A percentile compares a stretch with the other conserved stretches of the same genome.
Conservation (phyloP, 2,329 filamentous ascomycete genomes). For the Aspergillus bombycis region DNA sequence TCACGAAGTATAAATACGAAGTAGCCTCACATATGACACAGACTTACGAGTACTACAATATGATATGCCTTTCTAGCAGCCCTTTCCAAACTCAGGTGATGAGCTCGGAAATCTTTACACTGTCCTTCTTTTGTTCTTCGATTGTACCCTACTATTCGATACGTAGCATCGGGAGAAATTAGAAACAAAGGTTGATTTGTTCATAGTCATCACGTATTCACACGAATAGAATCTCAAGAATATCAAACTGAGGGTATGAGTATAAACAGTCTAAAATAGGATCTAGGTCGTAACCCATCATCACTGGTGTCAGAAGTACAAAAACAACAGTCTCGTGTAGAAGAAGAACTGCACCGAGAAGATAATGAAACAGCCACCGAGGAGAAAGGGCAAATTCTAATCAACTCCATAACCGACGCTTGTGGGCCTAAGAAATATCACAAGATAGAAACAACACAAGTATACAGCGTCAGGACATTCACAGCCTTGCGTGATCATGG, state of each 20-base stretch:
- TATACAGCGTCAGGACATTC: neutral
- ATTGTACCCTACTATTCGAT: neutral
- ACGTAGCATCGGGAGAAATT: neutral
- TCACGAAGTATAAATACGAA: neutral
- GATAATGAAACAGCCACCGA: neutral
- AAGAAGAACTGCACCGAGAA: neutral
- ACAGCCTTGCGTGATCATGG: slow-evolving; percentile 31
- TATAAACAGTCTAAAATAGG: neutral
- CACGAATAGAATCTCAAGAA: neutral
- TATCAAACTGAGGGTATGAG: neutral
- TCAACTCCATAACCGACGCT: slow-evolving; percentile 3
- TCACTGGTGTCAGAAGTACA: neutral
- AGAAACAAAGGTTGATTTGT: neutral
- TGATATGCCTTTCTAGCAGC: neutral
- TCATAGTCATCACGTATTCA: neutral
- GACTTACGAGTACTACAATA: neutral
- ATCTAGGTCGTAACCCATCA: too few relatives aligned
- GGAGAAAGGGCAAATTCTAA: neutral
- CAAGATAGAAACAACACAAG: neutral
- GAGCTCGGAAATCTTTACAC: neutral
- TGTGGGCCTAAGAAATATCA: neutral
- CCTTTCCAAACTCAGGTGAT: too few relatives aligned
- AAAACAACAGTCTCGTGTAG: neutral
- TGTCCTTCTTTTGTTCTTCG: neutral
- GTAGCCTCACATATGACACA: neutral